phyloP scores from a whole-genome alignment of 2,329 filamentous ascomycete genomes.

The Curvularia spicifera region DNA sequence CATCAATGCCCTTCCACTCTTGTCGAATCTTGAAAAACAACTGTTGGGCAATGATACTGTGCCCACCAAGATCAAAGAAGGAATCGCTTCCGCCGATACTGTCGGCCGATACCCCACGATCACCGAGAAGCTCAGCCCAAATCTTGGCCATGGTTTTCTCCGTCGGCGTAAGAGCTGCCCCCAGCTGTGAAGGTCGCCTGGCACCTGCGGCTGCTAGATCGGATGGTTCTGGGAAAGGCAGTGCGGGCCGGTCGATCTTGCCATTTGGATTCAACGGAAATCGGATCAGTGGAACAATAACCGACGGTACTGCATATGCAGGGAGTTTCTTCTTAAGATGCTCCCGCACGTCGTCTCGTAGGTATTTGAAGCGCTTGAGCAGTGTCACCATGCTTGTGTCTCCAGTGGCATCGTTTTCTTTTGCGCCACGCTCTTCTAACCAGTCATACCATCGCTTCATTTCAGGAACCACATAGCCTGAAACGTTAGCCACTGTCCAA shows the following conservation, averaged over 20 bases:
- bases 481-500: conserved; percentile 6
- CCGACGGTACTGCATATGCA: conserved; percentile 75
- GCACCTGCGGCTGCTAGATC: conserved; percentile 66
- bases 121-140: conserved; percentile 73
- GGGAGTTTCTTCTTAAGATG: conserved; percentile 75
- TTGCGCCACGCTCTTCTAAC: conserved; percentile 57
- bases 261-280: conserved; percentile 70
- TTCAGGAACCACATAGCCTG: conserved; percentile 81
- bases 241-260: conserved; percentile 78
- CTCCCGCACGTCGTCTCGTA: conserved; percentile 67
- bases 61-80: conserved; percentile 83
- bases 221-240: conserved; percentile 80
- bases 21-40: conserved; percentile 74
- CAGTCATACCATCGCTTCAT: conserved; percentile 74
- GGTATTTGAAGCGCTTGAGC: conserved; percentile 66
- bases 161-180: conserved; percentile 60
- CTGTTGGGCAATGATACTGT: conserved; percentile 81
- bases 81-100: conserved; percentile 67
- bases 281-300: conserved; percentile 74
- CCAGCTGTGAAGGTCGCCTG: conserved; percentile 53
- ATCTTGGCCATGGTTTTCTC: conserved; percentile 72
- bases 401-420: conserved; percentile 49
- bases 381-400: conserved; percentile 61
- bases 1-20: conserved; percentile 66
- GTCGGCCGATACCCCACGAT: conserved; percentile 66